These are phyloP conservation scores for Prosopis cineraria DNA, from an alignment of 306 rosid genomes.

Conservation along the genomic window DNA sequence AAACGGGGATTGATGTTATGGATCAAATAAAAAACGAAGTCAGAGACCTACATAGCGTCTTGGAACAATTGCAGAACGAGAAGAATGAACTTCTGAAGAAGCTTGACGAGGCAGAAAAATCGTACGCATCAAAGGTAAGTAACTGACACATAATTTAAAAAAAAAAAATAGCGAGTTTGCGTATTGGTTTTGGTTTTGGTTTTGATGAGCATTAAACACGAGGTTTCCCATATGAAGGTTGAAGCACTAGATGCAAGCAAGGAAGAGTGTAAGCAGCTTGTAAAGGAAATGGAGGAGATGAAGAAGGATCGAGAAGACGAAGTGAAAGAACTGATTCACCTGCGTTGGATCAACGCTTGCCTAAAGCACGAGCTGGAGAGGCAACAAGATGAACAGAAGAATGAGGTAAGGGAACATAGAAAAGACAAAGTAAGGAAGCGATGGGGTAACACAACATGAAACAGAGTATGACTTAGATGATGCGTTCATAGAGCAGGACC, in stretches of 20 bases:
- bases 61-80: slow-evolving; percentile 51
- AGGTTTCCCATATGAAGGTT: slow-evolving; percentile 40
- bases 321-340: slow-evolving; percentile 42
- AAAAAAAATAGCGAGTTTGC: background rate
- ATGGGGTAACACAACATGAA: slow-evolving; percentile 30
- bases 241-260: slow-evolving; percentile 42
- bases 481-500: slow-evolving; percentile 35
- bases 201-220: background rate
- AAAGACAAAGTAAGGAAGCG: slow-evolving; percentile 35
- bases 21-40: slow-evolving; percentile 55
- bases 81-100: slow-evolving; percentile 48
- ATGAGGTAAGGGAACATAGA: slow-evolving; percentile 23
- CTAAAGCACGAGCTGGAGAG: slow-evolving; percentile 49
- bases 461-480: slow-evolving; percentile 46
- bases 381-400: slow-evolving; percentile 39
- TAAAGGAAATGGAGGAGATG: slow-evolving; percentile 50
- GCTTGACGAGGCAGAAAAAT: slow-evolving; percentile 49
- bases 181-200: background rate
- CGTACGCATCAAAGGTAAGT: slow-evolving; percentile 47
- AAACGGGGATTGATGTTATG: slow-evolving; percentile 38
- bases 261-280: slow-evolving; percentile 46
- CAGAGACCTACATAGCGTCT: slow-evolving; percentile 44
- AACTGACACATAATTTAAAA: slow-evolving; percentile 19
- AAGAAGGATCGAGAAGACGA: slow-evolving; percentile 49
- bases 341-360: slow-evolving; percentile 60